phyloP scores from a whole-genome alignment of 768 basidiomycete genomes.

The Botryobasidium botryosum region DNA sequence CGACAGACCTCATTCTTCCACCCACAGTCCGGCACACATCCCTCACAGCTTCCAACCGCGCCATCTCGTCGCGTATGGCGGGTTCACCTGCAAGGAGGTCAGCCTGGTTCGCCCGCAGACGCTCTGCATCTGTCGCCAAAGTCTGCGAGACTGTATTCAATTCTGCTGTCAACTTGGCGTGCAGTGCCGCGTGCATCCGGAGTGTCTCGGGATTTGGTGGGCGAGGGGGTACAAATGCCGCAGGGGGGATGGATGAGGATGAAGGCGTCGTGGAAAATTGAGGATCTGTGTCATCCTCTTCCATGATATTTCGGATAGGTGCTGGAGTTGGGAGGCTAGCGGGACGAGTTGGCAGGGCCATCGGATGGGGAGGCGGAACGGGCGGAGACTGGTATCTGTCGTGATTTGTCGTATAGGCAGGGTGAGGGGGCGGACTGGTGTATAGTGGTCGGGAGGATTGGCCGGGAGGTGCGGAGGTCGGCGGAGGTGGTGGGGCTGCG shows the following conservation, averaged over 20 bases:
- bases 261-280: background rate
- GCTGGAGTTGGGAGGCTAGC: slow-evolving; percentile 4
- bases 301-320: slow-evolving; percentile 1
- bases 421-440: slow-evolving; percentile 15
- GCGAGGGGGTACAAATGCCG: slow-evolving; percentile 42
- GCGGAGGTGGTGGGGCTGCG: slow-evolving; percentile 7
- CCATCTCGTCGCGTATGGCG: slow-evolving; percentile 94
- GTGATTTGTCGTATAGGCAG: background rate
- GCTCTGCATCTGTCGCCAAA: slow-evolving; percentile 47
- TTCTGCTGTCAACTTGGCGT: slow-evolving; percentile 55
- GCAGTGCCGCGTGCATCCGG: slow-evolving; percentile 57
- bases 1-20: slow-evolving; percentile 41
- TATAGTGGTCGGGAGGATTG: slow-evolving; percentile 16
- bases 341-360: slow-evolving; percentile 14
- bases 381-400: slow-evolving; percentile 14
- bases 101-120: slow-evolving; percentile 60
- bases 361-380: slow-evolving; percentile 18
- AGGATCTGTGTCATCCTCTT: background rate
- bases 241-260: background rate
- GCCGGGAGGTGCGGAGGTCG: background rate
- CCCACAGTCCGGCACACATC: slow-evolving; percentile 78
- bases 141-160: slow-evolving; percentile 52
- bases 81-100: slow-evolving; percentile 84
- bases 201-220: slow-evolving; percentile 85
- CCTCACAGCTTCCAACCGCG: slow-evolving; percentile 76